Conservation (phyloP, 2,329 filamentous ascomycete species). For the Cryphonectria parasitica region DNA sequence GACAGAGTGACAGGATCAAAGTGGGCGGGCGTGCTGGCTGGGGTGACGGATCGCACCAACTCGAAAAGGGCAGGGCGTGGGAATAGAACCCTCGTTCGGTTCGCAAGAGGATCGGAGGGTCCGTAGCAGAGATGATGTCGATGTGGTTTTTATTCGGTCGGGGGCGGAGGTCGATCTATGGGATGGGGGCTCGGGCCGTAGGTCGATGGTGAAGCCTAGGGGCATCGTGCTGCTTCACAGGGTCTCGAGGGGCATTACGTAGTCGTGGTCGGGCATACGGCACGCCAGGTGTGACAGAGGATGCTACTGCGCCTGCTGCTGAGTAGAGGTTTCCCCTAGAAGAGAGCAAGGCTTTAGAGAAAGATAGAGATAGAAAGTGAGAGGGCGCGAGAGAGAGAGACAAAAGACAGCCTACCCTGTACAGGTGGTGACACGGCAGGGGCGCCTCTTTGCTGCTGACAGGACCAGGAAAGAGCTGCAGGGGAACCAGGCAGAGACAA, state of each 20-base stretch:
- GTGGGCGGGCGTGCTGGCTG: not conserved
- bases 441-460: slow-evolving; percentile 19
- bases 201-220: slow-evolving; percentile 27
- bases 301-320: slow-evolving; percentile 19
- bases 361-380: not conserved
- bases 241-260: slow-evolving; percentile 27
- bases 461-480: not conserved
- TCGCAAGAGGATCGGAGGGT: not conserved
- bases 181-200: slow-evolving; percentile 29
- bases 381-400: not conserved
- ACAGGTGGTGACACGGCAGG: slow-evolving; percentile 23
- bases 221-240: slow-evolving; percentile 29
- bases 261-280: slow-evolving; percentile 24
- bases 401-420: slow-evolving; percentile 20
- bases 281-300: slow-evolving; percentile 18
- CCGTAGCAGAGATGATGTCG: slow-evolving; percentile 14
- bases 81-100: slow-evolving; percentile 6
- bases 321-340: not conserved
- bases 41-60: slow-evolving; percentile 12
- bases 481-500: slow-evolving; percentile 1
- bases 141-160: slow-evolving; percentile 27
- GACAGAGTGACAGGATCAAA: not conserved
- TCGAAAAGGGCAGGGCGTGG: slow-evolving; percentile 11
- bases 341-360: slow-evolving; percentile 14
- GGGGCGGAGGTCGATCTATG: slow-evolving; percentile 27